Evolutionary conservation across 768 basidiomycete genomes (phyloP).

Genomic region (Pilatotrama ljubarskyi): DNA sequence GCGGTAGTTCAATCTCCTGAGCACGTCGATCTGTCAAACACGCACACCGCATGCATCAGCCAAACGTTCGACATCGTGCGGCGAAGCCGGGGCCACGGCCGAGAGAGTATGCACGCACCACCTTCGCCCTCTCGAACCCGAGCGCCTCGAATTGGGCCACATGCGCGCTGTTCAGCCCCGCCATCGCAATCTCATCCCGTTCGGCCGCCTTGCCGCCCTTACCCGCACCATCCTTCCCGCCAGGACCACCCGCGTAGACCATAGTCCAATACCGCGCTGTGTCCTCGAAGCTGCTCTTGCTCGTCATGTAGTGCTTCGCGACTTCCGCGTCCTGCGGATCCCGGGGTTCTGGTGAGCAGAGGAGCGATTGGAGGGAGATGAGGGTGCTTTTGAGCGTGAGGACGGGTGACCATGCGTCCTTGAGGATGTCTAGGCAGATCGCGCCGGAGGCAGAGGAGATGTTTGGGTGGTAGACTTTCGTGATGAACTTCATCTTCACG

Average conservation of each 20-base stretch:
- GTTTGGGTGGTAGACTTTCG: constrained; percentile 96
- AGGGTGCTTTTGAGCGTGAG: constrained; percentile 95
- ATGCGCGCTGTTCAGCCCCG: constrained; percentile 80
- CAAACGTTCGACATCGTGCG: background rate
- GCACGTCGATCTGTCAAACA: constrained; percentile 71
- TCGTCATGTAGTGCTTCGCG: constrained; percentile 94
- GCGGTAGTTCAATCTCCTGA: constrained; percentile 85
- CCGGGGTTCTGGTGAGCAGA: constrained; percentile 92
- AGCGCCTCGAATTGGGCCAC: constrained; percentile 82
- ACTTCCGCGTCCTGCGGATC: constrained; percentile 99
- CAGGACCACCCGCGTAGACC: constrained; percentile 82
- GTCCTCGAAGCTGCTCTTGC: constrained; percentile 82
- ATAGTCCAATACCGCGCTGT: constrained; percentile 95
- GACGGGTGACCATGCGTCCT: constrained; percentile 94
- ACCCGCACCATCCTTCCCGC: constrained; percentile 39
- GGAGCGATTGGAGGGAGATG: constrained; percentile 89
- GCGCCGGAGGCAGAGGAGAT: constrained; percentile 92
- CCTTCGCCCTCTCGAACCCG: constrained; percentile 81
- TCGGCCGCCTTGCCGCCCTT: constrained; percentile 25
- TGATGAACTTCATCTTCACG: constrained; percentile 98
- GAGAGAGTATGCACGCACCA: constrained; percentile 57
- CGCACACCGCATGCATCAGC: background rate
- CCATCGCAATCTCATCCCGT: constrained; percentile 57
- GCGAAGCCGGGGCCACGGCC: background rate
- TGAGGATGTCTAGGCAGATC: constrained; percentile 88